Conservation (phyloP, 2,329 filamentous ascomycete species). For the Raffaelea arxii region DNA sequence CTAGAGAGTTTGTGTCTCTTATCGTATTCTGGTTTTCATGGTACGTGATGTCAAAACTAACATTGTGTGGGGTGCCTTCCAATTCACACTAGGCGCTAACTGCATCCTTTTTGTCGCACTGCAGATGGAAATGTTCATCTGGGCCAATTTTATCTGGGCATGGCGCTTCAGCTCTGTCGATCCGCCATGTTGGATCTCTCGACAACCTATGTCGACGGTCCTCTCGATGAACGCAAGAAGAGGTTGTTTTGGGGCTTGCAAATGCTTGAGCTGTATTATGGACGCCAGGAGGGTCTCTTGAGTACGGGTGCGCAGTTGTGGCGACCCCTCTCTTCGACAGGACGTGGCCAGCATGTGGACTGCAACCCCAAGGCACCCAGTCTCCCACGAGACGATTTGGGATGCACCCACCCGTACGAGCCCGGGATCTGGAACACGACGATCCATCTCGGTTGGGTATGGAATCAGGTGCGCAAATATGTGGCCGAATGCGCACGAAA, state of each 20-base stretch:
- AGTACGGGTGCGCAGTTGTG: background rate
- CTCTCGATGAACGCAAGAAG: background rate
- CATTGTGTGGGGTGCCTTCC: too few relatives aligned
- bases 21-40: constrained; percentile 38
- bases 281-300: background rate
- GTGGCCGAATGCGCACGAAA: background rate
- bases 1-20: constrained; percentile 41
- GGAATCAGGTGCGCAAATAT: background rate
- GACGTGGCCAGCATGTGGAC: background rate
- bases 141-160: background rate
- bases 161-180: background rate
- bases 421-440: background rate
- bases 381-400: background rate
- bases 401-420: background rate
- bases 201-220: background rate
- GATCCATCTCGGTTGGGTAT: background rate
- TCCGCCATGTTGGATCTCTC: background rate
- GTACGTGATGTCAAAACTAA: constrained; percentile 23
- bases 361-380: background rate
- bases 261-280: background rate
- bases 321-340: background rate
- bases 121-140: background rate
- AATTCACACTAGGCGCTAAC: too few relatives aligned
- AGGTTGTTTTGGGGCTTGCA: background rate
- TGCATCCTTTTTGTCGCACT: background rate